Conservation (phyloP, 1,139 yeast genomes). For the Spencermartinsiella ligniputridi region DNA sequence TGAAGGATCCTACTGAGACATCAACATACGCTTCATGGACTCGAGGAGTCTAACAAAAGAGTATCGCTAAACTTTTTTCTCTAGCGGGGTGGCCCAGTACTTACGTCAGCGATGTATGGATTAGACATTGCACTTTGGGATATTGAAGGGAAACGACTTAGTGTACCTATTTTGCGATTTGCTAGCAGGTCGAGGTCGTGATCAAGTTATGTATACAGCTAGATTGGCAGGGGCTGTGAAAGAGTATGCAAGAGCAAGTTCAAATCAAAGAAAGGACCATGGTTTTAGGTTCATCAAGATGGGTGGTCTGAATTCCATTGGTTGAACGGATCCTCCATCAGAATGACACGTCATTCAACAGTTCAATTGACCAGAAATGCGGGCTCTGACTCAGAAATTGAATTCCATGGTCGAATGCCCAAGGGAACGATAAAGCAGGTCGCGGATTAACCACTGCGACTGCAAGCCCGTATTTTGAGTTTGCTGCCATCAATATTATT, state of each 20-base stretch:
- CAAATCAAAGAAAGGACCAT: slow-evolving; percentile 27
- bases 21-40: slow-evolving; percentile 29
- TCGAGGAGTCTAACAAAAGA: slow-evolving; percentile 31
- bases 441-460: slow-evolving; percentile 29
- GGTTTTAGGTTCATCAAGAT: slow-evolving; percentile 34
- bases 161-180: slow-evolving; percentile 32
- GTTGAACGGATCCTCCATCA: slow-evolving; percentile 30
- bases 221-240: slow-evolving; percentile 36
- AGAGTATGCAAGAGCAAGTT: slow-evolving; percentile 27
- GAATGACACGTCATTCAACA: slow-evolving; percentile 28
- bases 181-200: slow-evolving; percentile 32
- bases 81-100: slow-evolving; percentile 34
- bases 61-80: slow-evolving; percentile 31
- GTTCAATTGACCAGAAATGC: slow-evolving; percentile 23
- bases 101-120: slow-evolving; percentile 33
- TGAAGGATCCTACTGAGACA: slow-evolving; percentile 31
- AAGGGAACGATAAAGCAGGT: slow-evolving; percentile 32
- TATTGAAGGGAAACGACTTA: slow-evolving; percentile 31
- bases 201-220: slow-evolving; percentile 31
- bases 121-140: slow-evolving; percentile 35
- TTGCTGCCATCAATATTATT: slow-evolving; percentile 30
- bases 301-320: slow-evolving; percentile 30
- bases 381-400: slow-evolving; percentile 31
- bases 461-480: slow-evolving; percentile 28
- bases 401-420: slow-evolving; percentile 32